Base-by-base conservation (phyloP, 2,329 filamentous ascomycete species). In the Colletotrichum tabaci region DNA sequence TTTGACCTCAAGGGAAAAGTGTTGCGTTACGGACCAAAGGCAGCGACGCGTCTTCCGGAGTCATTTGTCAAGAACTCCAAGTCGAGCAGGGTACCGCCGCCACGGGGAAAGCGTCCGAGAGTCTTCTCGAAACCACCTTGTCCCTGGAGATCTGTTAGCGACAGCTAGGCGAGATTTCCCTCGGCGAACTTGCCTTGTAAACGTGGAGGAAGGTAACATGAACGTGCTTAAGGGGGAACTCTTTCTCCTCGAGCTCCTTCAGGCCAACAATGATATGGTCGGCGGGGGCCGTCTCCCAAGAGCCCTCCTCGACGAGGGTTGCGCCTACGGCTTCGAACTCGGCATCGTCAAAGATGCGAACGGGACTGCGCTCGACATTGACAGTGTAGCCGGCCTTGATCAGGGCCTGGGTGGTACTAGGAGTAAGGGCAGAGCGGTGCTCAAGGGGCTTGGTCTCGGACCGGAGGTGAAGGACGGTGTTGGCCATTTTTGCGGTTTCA, bases 41-140 rank as follows among this genome's bases (percentile, higher is more conserved):
- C 91, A 10, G 92, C 91, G 1, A 95, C 91, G 73, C 93, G 85
- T 57, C 93, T 87, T 47, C 93, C 93, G 16, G 57, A 50, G 74
- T 91, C 89, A 75, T 97, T 92, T 49, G 90, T 89, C 47, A 98
- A 86, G 80, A 98, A 98, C 80, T 98, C 95, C 47, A 98, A 88
- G 78, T 98, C 95, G 71, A 95, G 89, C 16, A 98, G 89, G 0
- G 89, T 92, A 75, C 94, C 94, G 66, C 91, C 90, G 69, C 94
- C 94, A 30, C 90, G 88, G 38, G 93, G 88, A 81, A 95, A 98
- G 67, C 95, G 89, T 68, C 90, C 87, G n/a, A 98, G 89, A 7
- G 94, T 93, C 52, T 89, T 88, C 69, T 94, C 90, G 94, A 94
- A 98, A 38, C 92, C 92, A 38, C 84, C 89, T 83, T 96, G 94